Evolutionary conservation across 2,329 filamentous ascomycete genomes (phyloP), one percentile per base, ranked within the genome.

Genomic region (Aspergillus fischeri): DNA sequence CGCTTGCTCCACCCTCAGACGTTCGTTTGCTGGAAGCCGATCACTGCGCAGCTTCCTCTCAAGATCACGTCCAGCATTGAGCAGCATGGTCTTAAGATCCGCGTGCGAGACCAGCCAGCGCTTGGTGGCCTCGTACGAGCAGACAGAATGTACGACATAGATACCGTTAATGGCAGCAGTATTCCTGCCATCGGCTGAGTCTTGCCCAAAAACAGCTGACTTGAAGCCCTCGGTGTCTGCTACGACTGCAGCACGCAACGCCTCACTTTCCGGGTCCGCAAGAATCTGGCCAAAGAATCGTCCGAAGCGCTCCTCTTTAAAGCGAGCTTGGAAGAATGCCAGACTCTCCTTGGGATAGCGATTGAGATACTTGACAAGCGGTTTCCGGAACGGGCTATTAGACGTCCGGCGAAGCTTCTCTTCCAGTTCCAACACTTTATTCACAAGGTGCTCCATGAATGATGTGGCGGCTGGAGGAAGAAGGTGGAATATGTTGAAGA

Each of bases 401-500:
- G 92, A 88, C 1, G 94, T 99, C 59, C 94, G 81, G 32, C 94
- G 85, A 42, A 99, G 79, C 62, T 88, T 89, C 53, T 88, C 85
- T 73, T 99, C 94, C 0, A 99, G 81, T 45, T 92, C 89, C 55
- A 99, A 80, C n/a, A 96, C 91, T 52, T 89, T 90, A 63, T 96
- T 89, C 51, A 97, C 91, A 47, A 99, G 83, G 29, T 90, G 86
- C 59, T 92, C 91, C 74, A 97, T 92, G 72, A 99, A 99, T 17
- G 88, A 86, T 59, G 92, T 90, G 1, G 95, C 95, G 9, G 91
- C 91, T 0, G 91, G 83, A 0, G 95, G 94, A 4, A 99, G 81
- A n/a, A 99, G 82, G 71, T 97, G 92, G 73, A 99, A 99, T 56
- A 99, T 93, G 69, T 96, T 94, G 72, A 99, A 89, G 54, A 97